Base-by-base conservation (phyloP, 306 rosid genomes). In the Corylus americana region DNA sequence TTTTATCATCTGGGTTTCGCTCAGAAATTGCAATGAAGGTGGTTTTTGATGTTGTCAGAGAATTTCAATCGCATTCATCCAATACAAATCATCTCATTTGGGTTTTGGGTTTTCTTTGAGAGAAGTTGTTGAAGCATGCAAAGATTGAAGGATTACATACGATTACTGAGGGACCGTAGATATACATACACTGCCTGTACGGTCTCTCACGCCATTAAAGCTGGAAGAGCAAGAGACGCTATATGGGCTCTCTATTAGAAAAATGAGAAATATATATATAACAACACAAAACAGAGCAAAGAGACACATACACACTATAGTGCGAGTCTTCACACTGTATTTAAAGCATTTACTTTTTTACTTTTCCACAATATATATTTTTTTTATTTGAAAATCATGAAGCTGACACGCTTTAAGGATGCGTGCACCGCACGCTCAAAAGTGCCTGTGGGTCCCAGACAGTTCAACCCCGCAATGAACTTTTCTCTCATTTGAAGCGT, bases 61-160 rank as follows among this genome's bases (percentile, higher is more conserved):
- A 57, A 69, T 45, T 81, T 75, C 79, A 72, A 54, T 78, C 39
- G 70, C 82, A 78, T 67, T 74, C 22, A 57, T 39, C 75, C n/a
- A 73, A 20, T 13, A 13, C 48, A 55, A 81, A 17, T 25, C 39
- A 75, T 75, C 42, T 69, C 68, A 25, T 49, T 79, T 59, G 73
- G 64, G 55, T 62, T 55, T 47, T 75, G 71, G 80, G 72, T 77
- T 51, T 82, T 70, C 9, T 74, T 45, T 75, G 25, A 11, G 83
- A 71, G 73, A 55, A 70, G 86, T 85, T 79, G 92, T 86, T 86
- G 83, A 89, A 81, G 86, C 92, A 86, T 89, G 92, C 90, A 89
- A 89, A 83, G 87, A 83, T 85, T 85, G 74, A 85, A 82, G 83
- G 58, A 39, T 77, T 66, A 55, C 78, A 84, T 80, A 80, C 87